These are phyloP conservation scores for Moniliella sp. DNA, from an alignment of 1,284 basidiomycete genomes.

Conservation along the genomic window DNA sequence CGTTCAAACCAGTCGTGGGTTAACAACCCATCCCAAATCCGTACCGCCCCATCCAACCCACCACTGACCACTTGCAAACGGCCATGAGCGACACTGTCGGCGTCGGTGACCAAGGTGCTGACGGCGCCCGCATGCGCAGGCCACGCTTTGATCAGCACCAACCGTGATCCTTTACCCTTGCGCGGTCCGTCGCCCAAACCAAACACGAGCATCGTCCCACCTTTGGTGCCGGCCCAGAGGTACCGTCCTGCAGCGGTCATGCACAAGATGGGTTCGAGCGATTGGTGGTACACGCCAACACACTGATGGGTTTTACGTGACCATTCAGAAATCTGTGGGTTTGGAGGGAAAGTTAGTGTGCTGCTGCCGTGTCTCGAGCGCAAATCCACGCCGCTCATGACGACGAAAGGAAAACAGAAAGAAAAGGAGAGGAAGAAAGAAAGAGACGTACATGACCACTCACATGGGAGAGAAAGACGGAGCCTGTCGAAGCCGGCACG, in stretches of 20 bases:
- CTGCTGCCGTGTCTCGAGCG: no score
- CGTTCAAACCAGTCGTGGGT: constrained; percentile 64
- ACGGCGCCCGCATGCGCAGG: constrained; percentile 53
- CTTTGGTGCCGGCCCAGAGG: constrained; percentile 65
- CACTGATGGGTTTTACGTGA: constrained; percentile 10
- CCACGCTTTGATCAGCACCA: constrained; percentile 75
- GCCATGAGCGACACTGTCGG: constrained; percentile 4
- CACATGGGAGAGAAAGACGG: constrained; percentile 75
- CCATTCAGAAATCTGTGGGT: constrained; percentile 15
- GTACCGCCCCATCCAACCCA: constrained; percentile 53
- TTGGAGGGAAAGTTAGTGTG: background rate
- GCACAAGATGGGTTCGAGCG: constrained; percentile 13
- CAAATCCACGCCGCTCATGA: no score
- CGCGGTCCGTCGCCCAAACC: constrained; percentile 40
- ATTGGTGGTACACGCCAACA: constrained; percentile 9
- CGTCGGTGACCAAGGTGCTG: constrained; percentile 47
- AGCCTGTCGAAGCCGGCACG: constrained; percentile 47
- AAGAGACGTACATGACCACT: constrained; percentile 62
- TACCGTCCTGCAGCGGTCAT: constrained; percentile 18
- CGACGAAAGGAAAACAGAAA: background rate
- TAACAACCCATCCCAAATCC: constrained; percentile 74
- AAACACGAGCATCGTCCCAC: constrained; percentile 62
- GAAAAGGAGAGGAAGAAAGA: background rate
- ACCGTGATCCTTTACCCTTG: constrained; percentile 30
- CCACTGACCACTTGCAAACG: constrained; percentile 53